Percentiles rank a stretch among this genome's conserved stretches.
These are phyloP conservation scores for Colletotrichum echinochloae DNA, from an alignment of 2,329 filamentous ascomycete genomes.

Conservation along the genomic window DNA sequence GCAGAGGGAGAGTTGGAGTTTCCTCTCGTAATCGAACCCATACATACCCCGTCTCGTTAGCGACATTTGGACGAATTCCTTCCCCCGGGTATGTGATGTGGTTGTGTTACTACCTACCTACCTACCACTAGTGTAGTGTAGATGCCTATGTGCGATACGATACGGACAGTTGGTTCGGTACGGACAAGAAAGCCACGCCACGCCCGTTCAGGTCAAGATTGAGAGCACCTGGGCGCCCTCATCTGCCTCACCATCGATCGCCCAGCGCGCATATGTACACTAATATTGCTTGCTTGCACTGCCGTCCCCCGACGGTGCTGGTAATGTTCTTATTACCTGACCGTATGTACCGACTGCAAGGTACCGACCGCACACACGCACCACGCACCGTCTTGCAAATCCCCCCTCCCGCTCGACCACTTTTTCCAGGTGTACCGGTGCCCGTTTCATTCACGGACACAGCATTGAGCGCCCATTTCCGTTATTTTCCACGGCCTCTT, in stretches of 20 bases:
- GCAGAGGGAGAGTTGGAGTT: too few relatives aligned
- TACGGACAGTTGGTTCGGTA: neutral
- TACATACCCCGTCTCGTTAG: neutral
- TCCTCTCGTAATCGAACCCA: neutral
- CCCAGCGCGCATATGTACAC: neutral
- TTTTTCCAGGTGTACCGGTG: constrained; percentile 25
- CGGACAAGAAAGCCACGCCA: neutral
- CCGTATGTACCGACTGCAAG: neutral
- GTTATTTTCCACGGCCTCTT: neutral
- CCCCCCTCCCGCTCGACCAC: constrained; percentile 19
- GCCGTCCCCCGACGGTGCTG: neutral
- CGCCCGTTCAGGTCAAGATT: neutral
- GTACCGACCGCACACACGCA: neutral
- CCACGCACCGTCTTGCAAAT: neutral
- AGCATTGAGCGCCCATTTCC: constrained; percentile 13
- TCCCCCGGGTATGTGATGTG: neutral
- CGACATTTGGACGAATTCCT: neutral
- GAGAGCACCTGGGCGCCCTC: neutral
- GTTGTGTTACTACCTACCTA: neutral
- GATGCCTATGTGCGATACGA: too few relatives aligned
- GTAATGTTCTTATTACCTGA: neutral
- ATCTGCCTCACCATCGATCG: neutral
- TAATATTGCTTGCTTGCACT: too few relatives aligned
- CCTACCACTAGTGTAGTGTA: too few relatives aligned
- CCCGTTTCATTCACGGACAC: constrained; percentile 36